Conservation (phyloP, 1,139 yeast species). For the Taphrina confusa region DNA sequence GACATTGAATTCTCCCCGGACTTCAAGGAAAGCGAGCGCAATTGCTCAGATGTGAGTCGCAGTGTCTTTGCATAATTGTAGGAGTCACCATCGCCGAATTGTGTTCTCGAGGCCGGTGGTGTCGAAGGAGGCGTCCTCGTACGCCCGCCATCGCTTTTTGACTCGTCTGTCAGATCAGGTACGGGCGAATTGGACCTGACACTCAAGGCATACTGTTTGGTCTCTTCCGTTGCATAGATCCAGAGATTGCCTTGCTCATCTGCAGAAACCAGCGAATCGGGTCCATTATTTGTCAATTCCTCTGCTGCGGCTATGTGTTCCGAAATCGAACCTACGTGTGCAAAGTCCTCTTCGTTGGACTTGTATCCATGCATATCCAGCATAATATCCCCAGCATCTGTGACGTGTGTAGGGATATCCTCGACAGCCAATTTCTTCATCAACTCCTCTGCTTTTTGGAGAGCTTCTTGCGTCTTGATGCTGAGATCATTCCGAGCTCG, state of each 20-base stretch:
- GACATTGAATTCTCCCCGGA: constrained; percentile 77
- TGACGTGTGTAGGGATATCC: constrained; percentile 85
- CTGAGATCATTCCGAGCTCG: constrained; percentile 41
- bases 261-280: constrained; percentile 54
- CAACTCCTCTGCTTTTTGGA: constrained; percentile 67
- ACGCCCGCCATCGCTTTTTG: constrained; percentile 12
- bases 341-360: constrained; percentile 37
- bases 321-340: constrained; percentile 60
- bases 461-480: constrained; percentile 49
- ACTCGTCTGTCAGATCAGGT: constrained; percentile 27
- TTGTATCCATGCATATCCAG: constrained; percentile 97
- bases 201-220: constrained; percentile 40
- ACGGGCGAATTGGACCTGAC: constrained; percentile 27
- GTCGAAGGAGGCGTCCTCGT: constrained; percentile 39
- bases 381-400: constrained; percentile 85
- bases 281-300: constrained; percentile 57
- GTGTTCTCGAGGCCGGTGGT: constrained; percentile 37
- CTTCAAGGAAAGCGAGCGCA: constrained; percentile 68
- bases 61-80: constrained; percentile 69
- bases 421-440: constrained; percentile 65
- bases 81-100: constrained; percentile 34
- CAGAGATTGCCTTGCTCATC: constrained; percentile 75
- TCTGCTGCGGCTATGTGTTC: constrained; percentile 58
- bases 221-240: constrained; percentile 53
- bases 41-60: constrained; percentile 86